phyloP scores from a whole-genome alignment of 306 rosid species.

The Prunus mume region DNA sequence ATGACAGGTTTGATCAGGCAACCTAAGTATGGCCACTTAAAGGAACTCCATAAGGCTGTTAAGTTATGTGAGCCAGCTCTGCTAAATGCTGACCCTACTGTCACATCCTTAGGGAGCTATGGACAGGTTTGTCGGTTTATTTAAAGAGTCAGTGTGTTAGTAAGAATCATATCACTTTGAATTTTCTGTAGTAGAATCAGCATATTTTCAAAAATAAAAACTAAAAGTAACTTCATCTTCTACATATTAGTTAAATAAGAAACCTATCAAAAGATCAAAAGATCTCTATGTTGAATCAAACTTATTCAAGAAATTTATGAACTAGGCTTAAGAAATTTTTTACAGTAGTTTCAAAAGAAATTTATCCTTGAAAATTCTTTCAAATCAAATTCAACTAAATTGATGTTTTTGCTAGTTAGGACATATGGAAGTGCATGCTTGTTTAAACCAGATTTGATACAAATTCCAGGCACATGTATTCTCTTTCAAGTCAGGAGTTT shows the following conservation, averaged over 20 bases:
- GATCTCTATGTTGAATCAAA: background rate
- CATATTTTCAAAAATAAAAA: background rate
- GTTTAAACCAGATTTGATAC: slow-evolving; percentile 2
- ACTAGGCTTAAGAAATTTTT: background rate
- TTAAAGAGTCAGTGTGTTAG: background rate
- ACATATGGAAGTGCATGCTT: background rate
- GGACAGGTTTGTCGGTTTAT: slow-evolving; percentile 31
- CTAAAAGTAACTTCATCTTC: slow-evolving; percentile 1
- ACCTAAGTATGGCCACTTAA: slow-evolving; percentile 81
- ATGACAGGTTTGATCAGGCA: slow-evolving; percentile 51
- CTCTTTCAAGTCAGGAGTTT: slow-evolving; percentile 49
- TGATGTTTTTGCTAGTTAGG: background rate
- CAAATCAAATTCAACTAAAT: background rate
- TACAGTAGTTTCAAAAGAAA: background rate
- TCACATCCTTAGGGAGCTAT: slow-evolving; percentile 44
- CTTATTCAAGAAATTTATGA: background rate
- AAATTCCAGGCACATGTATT: slow-evolving; percentile 60
- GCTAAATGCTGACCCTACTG: slow-evolving; percentile 54
- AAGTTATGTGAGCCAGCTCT: slow-evolving; percentile 67
- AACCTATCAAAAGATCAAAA: background rate
- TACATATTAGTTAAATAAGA: background rate
- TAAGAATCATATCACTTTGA: background rate
- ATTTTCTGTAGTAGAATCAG: slow-evolving; percentile 9
- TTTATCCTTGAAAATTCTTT: background rate
- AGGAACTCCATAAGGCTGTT: slow-evolving; percentile 63